Evolutionary conservation across 2,329 filamentous ascomycete species (phyloP), one percentile per base, ranked within the genome.

Genomic region (Venturia nashicola): DNA sequence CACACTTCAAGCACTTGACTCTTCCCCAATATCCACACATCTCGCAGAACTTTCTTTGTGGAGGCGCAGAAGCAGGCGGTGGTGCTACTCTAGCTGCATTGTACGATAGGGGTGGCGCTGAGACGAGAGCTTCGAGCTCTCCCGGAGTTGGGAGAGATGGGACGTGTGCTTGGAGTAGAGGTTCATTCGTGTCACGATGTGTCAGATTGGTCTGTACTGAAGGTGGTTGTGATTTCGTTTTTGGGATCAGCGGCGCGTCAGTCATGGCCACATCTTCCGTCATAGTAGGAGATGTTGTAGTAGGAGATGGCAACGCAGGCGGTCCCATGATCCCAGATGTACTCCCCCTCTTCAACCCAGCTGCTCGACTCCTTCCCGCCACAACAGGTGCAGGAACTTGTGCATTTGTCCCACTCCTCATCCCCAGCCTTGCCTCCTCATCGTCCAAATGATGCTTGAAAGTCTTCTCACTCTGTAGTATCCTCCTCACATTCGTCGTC

Each of bases 401-500:
- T 39, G 48, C 48, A 16, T 48, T 36, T 1, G n/a, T 57, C 6
- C 51, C 57, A 39, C 55, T 51, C 20, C 14, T 51, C 54, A 60
- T 39, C 11, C 40, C 54, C 5, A 62, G 11, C 34, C n/a, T 39
- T 43, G 89, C 89, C 68, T 89, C 82, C 73, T 88, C 90, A 73
- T 94, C 90, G 68, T 90, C 88, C 59, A 93, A 81, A 73, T 93
- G 87, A 76, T 94, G 91, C 67, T 85, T 84, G 73, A 93, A 93
- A 3, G 88, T 91, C 77, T 93, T 91, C 71, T 91, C 88, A 34
- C 87, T 90, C 68, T 87, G 85, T 64, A 94, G 78, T 67, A 94
- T 91, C 75, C 87, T 87, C 69, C 89, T 84, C 34, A 91, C 87
- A 68, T 84, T 86, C 43, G 84, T 80, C 7, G 87, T 90, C 72